These are phyloP conservation scores for Aegilops tauschii DNA, from an alignment of 176 grass and related monocot species.

Conservation along the genomic window DNA sequence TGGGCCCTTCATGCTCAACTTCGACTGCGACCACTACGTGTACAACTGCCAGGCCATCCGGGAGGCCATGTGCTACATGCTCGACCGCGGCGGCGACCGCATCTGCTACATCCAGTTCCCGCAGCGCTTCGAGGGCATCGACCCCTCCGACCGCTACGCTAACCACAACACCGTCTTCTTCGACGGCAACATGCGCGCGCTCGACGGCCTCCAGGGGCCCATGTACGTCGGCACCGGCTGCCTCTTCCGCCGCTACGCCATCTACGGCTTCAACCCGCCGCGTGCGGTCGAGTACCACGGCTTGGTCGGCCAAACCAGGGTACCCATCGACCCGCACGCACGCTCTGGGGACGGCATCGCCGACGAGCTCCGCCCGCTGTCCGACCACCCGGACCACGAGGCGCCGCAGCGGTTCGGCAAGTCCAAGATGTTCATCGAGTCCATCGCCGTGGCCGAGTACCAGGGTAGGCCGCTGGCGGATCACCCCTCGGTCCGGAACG, in stretches of 20 bases:
- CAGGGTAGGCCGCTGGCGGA: constrained; percentile 86
- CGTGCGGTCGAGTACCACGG: constrained; percentile 52
- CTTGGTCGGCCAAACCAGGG: constrained; percentile 32
- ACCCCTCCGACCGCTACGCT: constrained; percentile 75
- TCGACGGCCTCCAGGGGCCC: constrained; percentile 73
- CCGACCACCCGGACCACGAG: constrained; percentile 50
- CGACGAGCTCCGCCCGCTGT: constrained; percentile 34
- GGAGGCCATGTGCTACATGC: constrained; percentile 95
- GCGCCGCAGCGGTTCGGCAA: constrained; percentile 62
- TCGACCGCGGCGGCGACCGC: constrained; percentile 84
- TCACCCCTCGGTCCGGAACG: constrained; percentile 70
- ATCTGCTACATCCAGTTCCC: constrained; percentile 89
- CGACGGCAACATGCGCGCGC: constrained; percentile 75
- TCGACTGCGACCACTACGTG: constrained; percentile 98
- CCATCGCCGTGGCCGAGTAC: constrained; percentile 77
- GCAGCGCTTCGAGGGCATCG: constrained; percentile 78
- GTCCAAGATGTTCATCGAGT: constrained; percentile 59
- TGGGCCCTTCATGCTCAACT: constrained; percentile 93
- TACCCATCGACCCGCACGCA: constrained; percentile 17
- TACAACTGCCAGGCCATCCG: constrained; percentile 78
- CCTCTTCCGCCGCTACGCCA: constrained; percentile 65
- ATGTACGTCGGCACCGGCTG: constrained; percentile 81
- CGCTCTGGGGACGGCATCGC: neutral
- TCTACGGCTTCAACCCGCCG: constrained; percentile 70
- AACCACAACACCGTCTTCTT: constrained; percentile 98